Evolutionary conservation across 306 rosid species (phyloP).

Genomic region (Corylus americana): DNA sequence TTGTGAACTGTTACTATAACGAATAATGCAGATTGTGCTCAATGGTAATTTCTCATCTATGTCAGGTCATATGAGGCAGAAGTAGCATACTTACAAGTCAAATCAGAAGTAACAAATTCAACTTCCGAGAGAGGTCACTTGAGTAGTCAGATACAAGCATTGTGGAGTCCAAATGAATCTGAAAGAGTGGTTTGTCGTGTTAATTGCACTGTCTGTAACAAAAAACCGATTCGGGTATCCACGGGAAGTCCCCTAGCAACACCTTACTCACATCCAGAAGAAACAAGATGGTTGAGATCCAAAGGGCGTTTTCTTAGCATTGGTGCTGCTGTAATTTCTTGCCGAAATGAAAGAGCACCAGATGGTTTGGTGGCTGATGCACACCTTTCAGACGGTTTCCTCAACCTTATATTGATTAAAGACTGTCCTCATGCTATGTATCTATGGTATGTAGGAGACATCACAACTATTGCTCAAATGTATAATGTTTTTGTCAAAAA

Average conservation of each 20-base stretch:
- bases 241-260: slow-evolving; percentile 32
- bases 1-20: neutral
- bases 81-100: slow-evolving; percentile 70
- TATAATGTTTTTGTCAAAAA: slow-evolving; percentile 6
- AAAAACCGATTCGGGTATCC: slow-evolving; percentile 33
- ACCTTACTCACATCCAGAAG: slow-evolving; percentile 46
- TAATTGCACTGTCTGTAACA: slow-evolving; percentile 68
- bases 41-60: neutral
- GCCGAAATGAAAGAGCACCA: slow-evolving; percentile 89
- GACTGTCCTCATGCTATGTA: slow-evolving; percentile 82
- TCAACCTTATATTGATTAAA: slow-evolving; percentile 78
- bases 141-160: slow-evolving; percentile 26
- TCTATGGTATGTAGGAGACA: slow-evolving; percentile 56
- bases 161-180: slow-evolving; percentile 35
- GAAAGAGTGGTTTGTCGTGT: slow-evolving; percentile 63
- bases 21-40: neutral
- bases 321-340: slow-evolving; percentile 90
- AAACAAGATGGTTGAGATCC: slow-evolving; percentile 66
- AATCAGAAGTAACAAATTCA: slow-evolving; percentile 52
- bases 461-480: neutral
- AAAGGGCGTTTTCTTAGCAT: slow-evolving; percentile 80
- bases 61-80: slow-evolving; percentile 90
- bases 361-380: slow-evolving; percentile 97
- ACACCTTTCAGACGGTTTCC: slow-evolving; percentile 92
- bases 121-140: slow-evolving; percentile 38